Percentiles rank a stretch among this genome's conserved stretches.
Evolutionary conservation across 139 green algal species (phyloP).

Genomic region (Microglena sp.): DNA sequence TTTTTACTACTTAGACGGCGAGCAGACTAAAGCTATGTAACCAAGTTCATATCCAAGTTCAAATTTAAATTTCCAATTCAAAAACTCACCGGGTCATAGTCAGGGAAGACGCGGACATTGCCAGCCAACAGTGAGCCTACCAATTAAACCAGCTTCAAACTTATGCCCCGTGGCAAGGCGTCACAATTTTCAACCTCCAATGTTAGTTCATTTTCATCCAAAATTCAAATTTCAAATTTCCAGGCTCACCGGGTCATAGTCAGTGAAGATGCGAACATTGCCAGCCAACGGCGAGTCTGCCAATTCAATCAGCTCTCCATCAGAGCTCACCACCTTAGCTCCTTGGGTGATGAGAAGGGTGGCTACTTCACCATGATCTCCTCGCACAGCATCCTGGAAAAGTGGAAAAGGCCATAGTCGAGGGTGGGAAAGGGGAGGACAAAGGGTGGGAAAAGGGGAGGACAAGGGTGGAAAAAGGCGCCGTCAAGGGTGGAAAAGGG

Average conservation of each 20-base stretch:
- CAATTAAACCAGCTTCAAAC: constrained; percentile 33
- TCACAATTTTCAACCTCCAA: too few relatives aligned
- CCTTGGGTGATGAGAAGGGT: constrained; percentile 64
- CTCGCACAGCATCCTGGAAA: constrained; percentile 78
- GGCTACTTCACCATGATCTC: constrained; percentile 66
- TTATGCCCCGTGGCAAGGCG: constrained; percentile 22
- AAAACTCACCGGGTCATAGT: constrained; percentile 25
- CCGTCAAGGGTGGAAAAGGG: too few relatives aligned
- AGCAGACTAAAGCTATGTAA: too few relatives aligned
- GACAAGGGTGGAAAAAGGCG: too few relatives aligned
- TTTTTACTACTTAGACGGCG: too few relatives aligned
- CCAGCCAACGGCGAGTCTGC: constrained; percentile 33
- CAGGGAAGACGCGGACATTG: constrained; percentile 42
- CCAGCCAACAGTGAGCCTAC: constrained; percentile 27
- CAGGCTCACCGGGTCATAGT: constrained; percentile 36
- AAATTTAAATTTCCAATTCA: too few relatives aligned
- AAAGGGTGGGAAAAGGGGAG: too few relatives aligned
- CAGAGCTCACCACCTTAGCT: constrained; percentile 46
- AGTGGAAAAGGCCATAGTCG: too few relatives aligned
- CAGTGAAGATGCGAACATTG: constrained; percentile 48
- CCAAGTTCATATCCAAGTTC: too few relatives aligned
- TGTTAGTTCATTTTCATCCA: too few relatives aligned
- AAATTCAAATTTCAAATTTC: too few relatives aligned
- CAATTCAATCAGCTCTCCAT: constrained; percentile 34
- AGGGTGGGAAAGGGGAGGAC: too few relatives aligned